phyloP scores from a whole-genome alignment of 495 filamentous ascomycete genomes.

The Apodospora peruviana region DNA sequence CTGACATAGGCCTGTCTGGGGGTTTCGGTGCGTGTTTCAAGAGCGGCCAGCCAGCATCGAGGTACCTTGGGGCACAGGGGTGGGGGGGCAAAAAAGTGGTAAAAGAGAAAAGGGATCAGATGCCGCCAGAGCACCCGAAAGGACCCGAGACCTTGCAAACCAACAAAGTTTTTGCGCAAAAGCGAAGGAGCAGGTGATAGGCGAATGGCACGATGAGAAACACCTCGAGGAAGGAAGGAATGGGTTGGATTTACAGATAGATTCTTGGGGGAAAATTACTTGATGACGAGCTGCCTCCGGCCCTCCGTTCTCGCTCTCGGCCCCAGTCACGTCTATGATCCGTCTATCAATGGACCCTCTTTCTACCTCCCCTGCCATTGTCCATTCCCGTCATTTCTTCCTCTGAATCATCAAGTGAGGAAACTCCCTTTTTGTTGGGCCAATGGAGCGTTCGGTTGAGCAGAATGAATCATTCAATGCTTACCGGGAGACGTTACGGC shows the following conservation, averaged over 20 bases:
- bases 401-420: no score
- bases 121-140: conserved; percentile 12
- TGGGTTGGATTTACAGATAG: no score
- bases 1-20: conserved; percentile 13
- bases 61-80: not conserved
- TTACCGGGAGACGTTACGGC: conserved; percentile 3
- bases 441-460: not conserved
- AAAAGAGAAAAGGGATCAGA: not conserved
- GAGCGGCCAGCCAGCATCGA: conserved; percentile 5
- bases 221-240: no score
- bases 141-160: conserved; percentile 6
- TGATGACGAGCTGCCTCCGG: no score
- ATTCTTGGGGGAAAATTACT: no score
- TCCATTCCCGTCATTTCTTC: no score
- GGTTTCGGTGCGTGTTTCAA: conserved; percentile 15
- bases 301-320: no score
- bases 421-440: no score
- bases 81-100: not conserved
- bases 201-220: not conserved
- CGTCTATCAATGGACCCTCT: no score
- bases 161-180: not conserved
- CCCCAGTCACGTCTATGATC: no score
- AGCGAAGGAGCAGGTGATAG: not conserved
- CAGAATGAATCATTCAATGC: not conserved
- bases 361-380: no score